Conservation (phyloP, 495 filamentous ascomycete species). For the Cairneyella variabilis region DNA sequence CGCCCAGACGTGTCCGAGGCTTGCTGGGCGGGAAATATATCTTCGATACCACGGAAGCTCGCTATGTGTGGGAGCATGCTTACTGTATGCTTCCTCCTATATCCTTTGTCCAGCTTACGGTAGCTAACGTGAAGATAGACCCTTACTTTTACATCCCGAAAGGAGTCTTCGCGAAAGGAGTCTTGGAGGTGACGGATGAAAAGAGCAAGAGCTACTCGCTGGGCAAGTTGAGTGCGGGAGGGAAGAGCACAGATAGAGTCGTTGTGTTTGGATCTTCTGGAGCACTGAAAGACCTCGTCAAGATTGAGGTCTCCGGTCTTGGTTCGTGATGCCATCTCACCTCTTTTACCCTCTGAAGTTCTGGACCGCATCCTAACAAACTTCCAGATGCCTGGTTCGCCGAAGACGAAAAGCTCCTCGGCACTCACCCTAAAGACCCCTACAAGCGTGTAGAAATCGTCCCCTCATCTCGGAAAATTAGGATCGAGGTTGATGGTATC, state of each 20-base stretch:
- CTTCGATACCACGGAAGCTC: background rate
- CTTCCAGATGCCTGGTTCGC: slow-evolving; percentile 45
- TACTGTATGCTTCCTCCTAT: background rate
- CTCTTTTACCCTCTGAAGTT: background rate
- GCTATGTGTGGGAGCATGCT: slow-evolving; percentile 1
- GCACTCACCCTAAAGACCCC: slow-evolving; percentile 56
- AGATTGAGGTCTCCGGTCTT: slow-evolving; percentile 10
- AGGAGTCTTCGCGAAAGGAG: background rate
- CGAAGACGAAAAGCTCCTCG: slow-evolving; percentile 52
- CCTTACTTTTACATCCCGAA: slow-evolving; percentile 12
- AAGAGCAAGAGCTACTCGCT: background rate
- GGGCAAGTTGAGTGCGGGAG: background rate
- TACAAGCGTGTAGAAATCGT: slow-evolving; percentile 56
- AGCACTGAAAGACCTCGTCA: background rate
- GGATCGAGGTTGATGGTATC: slow-evolving; percentile 43
- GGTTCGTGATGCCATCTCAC: background rate
- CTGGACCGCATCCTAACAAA: background rate
- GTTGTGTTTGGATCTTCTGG: slow-evolving; percentile 3
- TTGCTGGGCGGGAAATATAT: slow-evolving; percentile 1
- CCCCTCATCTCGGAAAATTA: slow-evolving; percentile 42
- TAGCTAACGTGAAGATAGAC: background rate
- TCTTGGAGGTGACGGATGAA: background rate
- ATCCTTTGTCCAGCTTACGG: background rate
- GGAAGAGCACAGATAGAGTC: slow-evolving; percentile 13
- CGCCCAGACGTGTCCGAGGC: background rate